Conservation (phyloP, 2,329 filamentous ascomycete genomes). For the Colletotrichum sp. region DNA sequence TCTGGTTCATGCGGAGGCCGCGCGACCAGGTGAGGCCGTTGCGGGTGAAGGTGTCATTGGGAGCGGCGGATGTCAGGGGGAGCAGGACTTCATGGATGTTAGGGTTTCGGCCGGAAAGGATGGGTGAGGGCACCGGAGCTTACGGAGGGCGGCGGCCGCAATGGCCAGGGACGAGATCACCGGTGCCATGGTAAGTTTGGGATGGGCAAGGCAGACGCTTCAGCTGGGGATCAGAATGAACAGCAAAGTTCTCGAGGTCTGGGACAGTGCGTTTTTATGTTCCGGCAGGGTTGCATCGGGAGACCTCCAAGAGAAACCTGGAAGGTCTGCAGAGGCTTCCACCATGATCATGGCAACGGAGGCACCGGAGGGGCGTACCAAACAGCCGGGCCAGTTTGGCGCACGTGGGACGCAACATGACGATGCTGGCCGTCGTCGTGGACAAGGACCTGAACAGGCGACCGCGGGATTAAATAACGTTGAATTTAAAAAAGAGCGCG, state of each 20-base stretch:
- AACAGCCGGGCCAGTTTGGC: not conserved
- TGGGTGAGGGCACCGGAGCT: not conserved
- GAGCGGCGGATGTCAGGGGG: not conserved
- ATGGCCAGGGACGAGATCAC: not conserved
- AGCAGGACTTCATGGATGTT: conserved; percentile 7
- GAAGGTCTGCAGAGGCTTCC: not conserved
- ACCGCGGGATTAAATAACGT: not conserved
- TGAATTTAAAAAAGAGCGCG: not conserved
- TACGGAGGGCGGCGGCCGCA: conserved; percentile 15
- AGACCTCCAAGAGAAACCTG: not conserved
- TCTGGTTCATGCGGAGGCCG: conserved; percentile 52
- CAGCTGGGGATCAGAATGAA: not conserved
- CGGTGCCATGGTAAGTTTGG: not conserved
- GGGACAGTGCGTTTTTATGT: not conserved
- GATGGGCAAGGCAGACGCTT: not conserved
- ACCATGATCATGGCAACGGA: not conserved
- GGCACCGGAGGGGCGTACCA: not conserved
- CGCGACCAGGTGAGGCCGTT: conserved; percentile 36
- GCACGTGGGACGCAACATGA: not conserved
- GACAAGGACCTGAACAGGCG: not conserved
- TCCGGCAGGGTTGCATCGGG: not conserved
- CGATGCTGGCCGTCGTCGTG: not conserved
- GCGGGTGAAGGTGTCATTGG: conserved; percentile 24
- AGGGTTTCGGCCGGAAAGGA: not conserved
- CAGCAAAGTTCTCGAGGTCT: not conserved